Evolutionary conservation across 108 stramenopile genomes (phyloP), one percentile per base, ranked within the genome.

Genomic region (Pseudonitzschia pungens): DNA sequence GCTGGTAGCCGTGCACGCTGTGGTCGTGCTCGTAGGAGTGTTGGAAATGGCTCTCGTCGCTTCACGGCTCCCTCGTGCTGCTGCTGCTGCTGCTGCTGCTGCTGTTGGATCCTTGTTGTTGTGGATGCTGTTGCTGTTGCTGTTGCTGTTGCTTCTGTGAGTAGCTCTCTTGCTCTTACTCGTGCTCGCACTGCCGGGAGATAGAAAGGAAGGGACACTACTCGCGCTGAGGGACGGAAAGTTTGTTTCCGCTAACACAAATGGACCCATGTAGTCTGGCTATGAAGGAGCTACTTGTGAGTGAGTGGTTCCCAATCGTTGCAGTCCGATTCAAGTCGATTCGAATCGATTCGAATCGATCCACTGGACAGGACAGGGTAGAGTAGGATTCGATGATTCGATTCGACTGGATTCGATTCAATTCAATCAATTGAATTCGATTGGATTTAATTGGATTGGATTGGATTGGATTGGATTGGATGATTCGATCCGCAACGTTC

Each of bases 341-440:
- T 58, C 22, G 57, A 31, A 14, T 58, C 21, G 57, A 58, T 31
- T 58, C 57, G 57, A 31, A 14, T 58, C 57, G 57, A 58, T 48
- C 14, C 45, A n/a, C n/a, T n/a, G n/a, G n/a, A n/a, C n/a, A n/a
- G n/a, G n/a, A n/a, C n/a, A n/a, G n/a, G n/a, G n/a, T n/a, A n/a
- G n/a, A n/a, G n/a, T n/a, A n/a, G n/a, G 36, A 36, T 36, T 36
- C n/a, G n/a, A n/a, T 36, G 57, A 31, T 11, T 58, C 57, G 57
- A 58, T 48, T 11, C 45, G 18, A 48, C 14, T 12, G 9, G 45
- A 48, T 48, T 11, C 16, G 18, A 48, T 48, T 18, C 45, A 48
- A 48, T 48, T 14, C n/a, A n/a, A n/a, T n/a, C n/a, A n/a, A n/a
- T n/a, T n/a, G n/a, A n/a, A n/a, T n/a, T n/a, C n/a, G n/a, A n/a